Base-by-base conservation (phyloP, 2,329 filamentous ascomycete species). In the Verticillium tricorpus region DNA sequence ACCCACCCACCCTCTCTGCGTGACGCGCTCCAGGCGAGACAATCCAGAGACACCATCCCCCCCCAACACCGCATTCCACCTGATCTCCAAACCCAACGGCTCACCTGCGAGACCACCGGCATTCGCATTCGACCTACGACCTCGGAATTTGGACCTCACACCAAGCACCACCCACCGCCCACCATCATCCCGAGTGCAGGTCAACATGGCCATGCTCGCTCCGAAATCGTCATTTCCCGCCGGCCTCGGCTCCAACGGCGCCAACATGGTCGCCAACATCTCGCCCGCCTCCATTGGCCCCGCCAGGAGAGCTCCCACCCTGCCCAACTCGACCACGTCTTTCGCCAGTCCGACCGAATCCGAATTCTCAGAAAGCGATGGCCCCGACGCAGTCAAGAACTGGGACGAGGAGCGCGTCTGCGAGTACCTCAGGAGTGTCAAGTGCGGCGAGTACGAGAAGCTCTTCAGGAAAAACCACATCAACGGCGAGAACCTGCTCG, bases 341-440 rank as follows among this genome's bases (percentile, higher is more conserved):
- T 94, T 90, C 72, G 85, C 87, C 52, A 96, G 92, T 72, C 93
- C 93, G 55, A 97, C 93, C 67, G 92, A 96, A 71, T 96, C 92
- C 32, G 93, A 97, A 68, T 83, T 85, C 69, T 92, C 94, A 67
- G 93, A 96, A 67, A 83, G 85, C 69, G 92, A 94, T 67, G 85
- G 86, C 35, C 84, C 90, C 60, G 89, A 93, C 69, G 87, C 89
- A 5, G 87, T 91, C 67, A 89, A 89, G 84, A 89, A 85, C 74
- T 98, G 94, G 94, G 89, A 94, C 72, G 95, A 98, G 78, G 90
- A 93, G 67, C 88, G 88, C 67, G 95, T 99, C 34, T 91, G 90
- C 71, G 91, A 97, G 59, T 99, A 96, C 84, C 82, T 99, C 65
- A 85, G 89, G 70, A 93, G 87, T 69, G 93, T 99, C 73, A 94